Evolutionary conservation across 169 alveolate species (phyloP).

Genomic region (Babesia bovis): DNA sequence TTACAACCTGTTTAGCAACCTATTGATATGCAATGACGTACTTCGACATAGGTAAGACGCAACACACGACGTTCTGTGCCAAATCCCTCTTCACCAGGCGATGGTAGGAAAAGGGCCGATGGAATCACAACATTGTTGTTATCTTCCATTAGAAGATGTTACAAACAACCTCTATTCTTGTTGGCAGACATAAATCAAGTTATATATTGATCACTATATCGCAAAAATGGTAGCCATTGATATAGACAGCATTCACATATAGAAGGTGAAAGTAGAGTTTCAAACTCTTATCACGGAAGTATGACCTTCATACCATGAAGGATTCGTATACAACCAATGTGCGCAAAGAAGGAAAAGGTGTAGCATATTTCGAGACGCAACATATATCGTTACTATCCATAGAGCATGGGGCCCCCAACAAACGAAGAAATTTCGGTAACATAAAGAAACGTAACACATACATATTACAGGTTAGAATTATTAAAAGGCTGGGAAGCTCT

Average conservation of each 20-base stretch:
- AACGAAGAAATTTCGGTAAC: neutral
- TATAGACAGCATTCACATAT: neutral
- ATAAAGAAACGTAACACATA: neutral
- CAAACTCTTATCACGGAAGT: neutral
- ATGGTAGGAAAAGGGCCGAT: neutral
- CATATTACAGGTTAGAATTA: neutral
- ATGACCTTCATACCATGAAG: neutral
- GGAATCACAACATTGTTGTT: neutral
- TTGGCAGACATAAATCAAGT: neutral
- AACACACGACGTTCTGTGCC: neutral
- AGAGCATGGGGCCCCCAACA: slow-evolving; percentile 34
- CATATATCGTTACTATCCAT: neutral
- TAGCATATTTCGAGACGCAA: slow-evolving; percentile 1
- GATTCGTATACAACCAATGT: neutral
- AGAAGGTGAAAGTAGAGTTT: neutral
- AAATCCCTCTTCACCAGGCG: neutral
- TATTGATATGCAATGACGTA: slow-evolving; percentile 1
- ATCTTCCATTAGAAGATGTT: neutral
- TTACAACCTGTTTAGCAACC: neutral
- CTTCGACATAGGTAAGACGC: slow-evolving; percentile 20
- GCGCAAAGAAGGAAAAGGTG: neutral
- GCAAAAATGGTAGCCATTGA: neutral
- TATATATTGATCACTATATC: neutral
- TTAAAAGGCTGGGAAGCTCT: neutral
- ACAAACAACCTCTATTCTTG: neutral